A percentile compares a stretch with the other conserved stretches of the same genome.
phyloP scores from a whole-genome alignment of 1,139 yeast genomes.

The Williopsis jadinii region DNA sequence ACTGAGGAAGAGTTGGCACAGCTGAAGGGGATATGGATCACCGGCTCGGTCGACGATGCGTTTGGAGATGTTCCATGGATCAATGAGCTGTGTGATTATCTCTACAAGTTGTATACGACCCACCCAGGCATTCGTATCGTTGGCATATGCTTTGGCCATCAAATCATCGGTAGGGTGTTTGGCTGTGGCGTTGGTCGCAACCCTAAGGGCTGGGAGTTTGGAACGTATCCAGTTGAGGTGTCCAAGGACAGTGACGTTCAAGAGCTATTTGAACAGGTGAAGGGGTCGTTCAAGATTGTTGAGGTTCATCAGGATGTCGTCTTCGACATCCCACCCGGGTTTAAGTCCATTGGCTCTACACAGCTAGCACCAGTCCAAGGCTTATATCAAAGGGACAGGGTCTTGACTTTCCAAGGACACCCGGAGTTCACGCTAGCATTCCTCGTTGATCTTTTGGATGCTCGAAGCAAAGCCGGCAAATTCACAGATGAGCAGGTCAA shows the following conservation, averaged over 20 bases:
- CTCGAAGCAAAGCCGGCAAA: not conserved
- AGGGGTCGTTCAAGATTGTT: slow-evolving; percentile 34
- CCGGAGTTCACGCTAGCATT: slow-evolving; percentile 61
- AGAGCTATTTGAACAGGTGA: slow-evolving; percentile 24
- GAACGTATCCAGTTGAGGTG: slow-evolving; percentile 45
- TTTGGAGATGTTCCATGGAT: slow-evolving; percentile 55
- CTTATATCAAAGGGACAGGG: slow-evolving; percentile 37
- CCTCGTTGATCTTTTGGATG: slow-evolving; percentile 19
- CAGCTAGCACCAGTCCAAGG: slow-evolving; percentile 59
- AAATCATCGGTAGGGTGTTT: slow-evolving; percentile 58
- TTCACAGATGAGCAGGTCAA: slow-evolving; percentile 14
- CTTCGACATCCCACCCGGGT: slow-evolving; percentile 36
- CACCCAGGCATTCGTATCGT: slow-evolving; percentile 33
- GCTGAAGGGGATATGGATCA: slow-evolving; percentile 44
- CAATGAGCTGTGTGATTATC: slow-evolving; percentile 35
- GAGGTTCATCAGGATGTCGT: slow-evolving; percentile 75
- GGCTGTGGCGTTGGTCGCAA: slow-evolving; percentile 57
- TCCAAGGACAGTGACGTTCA: slow-evolving; percentile 29
- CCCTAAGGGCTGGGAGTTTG: slow-evolving; percentile 67
- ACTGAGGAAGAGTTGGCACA: slow-evolving; percentile 25
- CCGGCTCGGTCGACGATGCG: slow-evolving; percentile 62
- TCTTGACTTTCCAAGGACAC: slow-evolving; percentile 80
- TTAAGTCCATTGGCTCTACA: slow-evolving; percentile 45
- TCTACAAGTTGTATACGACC: slow-evolving; percentile 25
- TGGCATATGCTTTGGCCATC: slow-evolving; percentile 88